Conservation (phyloP, 73 alveolate species). For the Paramecium octaurelia region DNA sequence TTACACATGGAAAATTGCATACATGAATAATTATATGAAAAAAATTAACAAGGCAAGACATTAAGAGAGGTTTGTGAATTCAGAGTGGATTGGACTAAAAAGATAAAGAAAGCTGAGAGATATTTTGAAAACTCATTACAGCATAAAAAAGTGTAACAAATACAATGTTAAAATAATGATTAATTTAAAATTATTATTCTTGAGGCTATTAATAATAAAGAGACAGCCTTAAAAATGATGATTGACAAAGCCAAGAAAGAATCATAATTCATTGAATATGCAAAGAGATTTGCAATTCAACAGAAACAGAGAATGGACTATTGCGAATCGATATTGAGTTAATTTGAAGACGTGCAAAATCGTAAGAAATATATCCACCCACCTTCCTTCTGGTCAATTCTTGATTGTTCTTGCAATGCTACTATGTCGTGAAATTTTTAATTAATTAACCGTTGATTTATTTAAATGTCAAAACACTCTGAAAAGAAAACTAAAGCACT, state of each 20-base stretch:
- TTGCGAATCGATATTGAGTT: background rate
- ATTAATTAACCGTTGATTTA: conserved; percentile 39
- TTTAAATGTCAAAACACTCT: conserved; percentile 17
- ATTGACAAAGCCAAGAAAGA: background rate
- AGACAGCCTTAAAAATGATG: background rate
- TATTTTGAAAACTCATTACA: background rate
- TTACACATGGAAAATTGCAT: background rate
- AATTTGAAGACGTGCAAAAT: conserved; percentile 18
- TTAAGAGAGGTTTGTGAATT: conserved; percentile 43
- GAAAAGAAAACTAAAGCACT: background rate
- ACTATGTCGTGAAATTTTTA: background rate
- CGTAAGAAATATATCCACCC: background rate
- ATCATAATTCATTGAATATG: background rate
- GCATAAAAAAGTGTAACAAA: background rate
- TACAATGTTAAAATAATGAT: background rate
- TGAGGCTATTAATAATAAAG: background rate
- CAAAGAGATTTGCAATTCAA: background rate
- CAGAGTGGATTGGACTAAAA: background rate
- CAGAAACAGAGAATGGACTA: background rate
- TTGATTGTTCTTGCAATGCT: conserved; percentile 9
- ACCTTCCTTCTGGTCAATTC: background rate
- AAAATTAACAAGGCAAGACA: conserved; percentile 12
- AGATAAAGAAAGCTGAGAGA: background rate
- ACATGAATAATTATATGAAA: conserved; percentile 28
- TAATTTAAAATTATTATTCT: background rate